These are phyloP conservation scores for Aspergillus sclerotialis DNA, from an alignment of 2,329 filamentous ascomycete species.

Conservation along the genomic window DNA sequence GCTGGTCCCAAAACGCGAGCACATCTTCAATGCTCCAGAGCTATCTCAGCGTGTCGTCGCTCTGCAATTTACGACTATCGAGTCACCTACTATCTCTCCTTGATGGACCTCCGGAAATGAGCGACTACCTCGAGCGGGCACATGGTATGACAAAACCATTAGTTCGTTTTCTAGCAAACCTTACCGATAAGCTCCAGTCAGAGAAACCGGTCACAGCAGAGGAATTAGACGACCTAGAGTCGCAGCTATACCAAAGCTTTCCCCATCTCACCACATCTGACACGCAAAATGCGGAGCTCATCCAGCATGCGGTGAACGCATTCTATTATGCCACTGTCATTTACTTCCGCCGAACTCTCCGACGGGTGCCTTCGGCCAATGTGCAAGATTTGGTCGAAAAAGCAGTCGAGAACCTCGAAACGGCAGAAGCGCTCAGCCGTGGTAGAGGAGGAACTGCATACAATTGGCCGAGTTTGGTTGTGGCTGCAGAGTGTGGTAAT, in stretches of 20 bases:
- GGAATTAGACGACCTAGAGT: slow-evolving; percentile 24
- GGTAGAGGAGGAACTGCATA: slow-evolving; percentile 27
- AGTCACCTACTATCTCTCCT: slow-evolving; percentile 13
- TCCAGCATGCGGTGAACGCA: slow-evolving; percentile 22
- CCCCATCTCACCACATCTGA: slow-evolving; percentile 17
- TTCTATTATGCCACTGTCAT: slow-evolving; percentile 32
- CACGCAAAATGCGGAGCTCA: slow-evolving; percentile 10
- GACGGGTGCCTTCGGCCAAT: slow-evolving; percentile 12
- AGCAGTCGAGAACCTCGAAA: slow-evolving; percentile 25
- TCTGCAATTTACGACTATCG: slow-evolving; percentile 21
- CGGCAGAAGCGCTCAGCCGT: slow-evolving; percentile 20
- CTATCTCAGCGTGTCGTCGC: slow-evolving; percentile 21
- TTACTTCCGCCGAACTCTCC: slow-evolving; percentile 28
- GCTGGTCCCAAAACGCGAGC: slow-evolving; percentile 11
- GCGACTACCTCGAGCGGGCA: slow-evolving; percentile 20
- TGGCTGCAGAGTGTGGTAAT: slow-evolving; percentile 27
- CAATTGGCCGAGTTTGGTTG: slow-evolving; percentile 30
- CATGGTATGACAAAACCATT: slow-evolving; percentile 22
- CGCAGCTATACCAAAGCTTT: slow-evolving; percentile 21
- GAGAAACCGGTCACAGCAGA: slow-evolving; percentile 7
- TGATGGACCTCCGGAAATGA: slow-evolving; percentile 12
- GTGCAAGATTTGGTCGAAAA: slow-evolving; percentile 27
- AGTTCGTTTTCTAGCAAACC: slow-evolving; percentile 17
- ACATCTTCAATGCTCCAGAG: slow-evolving; percentile 17
- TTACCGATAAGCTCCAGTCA: slow-evolving; percentile 19